Conservation (phyloP, 2,329 filamentous ascomycete genomes). For the Aureobasidium musti region DNA sequence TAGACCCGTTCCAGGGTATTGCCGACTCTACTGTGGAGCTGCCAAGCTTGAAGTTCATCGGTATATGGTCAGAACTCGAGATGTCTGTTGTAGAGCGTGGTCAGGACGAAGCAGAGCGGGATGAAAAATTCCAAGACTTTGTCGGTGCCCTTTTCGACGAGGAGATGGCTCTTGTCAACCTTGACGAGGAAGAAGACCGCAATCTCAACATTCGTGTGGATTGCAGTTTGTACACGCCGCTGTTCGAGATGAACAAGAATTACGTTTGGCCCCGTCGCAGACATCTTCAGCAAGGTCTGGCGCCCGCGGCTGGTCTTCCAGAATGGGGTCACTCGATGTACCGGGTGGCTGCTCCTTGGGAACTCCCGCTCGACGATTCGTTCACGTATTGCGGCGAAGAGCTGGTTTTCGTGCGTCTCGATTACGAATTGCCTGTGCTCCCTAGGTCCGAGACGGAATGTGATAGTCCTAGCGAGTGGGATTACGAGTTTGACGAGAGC, state of each 20-base stretch:
- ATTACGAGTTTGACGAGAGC: constrained; percentile 8
- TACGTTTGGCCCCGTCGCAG: not conserved
- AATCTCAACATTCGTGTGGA: not conserved
- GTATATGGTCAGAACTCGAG: not conserved
- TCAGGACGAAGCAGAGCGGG: not conserved
- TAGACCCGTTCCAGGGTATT: constrained; percentile 5
- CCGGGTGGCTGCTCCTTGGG: not conserved
- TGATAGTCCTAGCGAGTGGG: constrained; percentile 11
- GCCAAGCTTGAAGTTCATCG: not conserved
- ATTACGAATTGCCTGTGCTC: not conserved
- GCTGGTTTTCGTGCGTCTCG: not conserved
- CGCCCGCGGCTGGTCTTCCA: not conserved
- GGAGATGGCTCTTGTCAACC: not conserved
- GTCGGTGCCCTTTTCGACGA: not conserved
- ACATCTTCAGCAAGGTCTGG: constrained; percentile 7
- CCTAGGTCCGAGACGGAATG: not conserved
- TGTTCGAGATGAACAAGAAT: constrained; percentile 18
- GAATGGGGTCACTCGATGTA: constrained; percentile 18
- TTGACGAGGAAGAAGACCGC: not conserved
- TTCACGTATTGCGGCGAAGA: constrained; percentile 4
- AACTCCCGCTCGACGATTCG: not conserved
- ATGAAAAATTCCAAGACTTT: not conserved
- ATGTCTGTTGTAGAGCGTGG: not conserved
- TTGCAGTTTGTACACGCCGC: not conserved
- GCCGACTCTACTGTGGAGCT: not conserved